A percentile compares a stretch with the other conserved stretches of the same genome.
Conservation (phyloP, 2,329 filamentous ascomycete species). For the Talaromyces sp. region DNA sequence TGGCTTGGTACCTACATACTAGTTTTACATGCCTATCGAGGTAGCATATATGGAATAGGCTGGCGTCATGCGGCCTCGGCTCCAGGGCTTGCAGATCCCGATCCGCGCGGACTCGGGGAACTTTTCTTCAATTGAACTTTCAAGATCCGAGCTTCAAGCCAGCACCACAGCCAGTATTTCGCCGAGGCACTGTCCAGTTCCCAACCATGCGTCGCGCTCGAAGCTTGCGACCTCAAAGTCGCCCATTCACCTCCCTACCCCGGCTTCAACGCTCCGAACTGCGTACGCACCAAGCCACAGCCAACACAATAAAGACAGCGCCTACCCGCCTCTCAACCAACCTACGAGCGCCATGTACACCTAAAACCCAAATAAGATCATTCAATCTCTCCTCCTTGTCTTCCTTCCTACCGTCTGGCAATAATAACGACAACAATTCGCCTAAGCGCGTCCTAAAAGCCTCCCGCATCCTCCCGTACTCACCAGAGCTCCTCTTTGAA, state of each 20-base stretch:
- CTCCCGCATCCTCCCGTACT: slow-evolving; percentile 75
- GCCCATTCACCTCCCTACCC: slow-evolving; percentile 3
- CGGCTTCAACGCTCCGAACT: not conserved
- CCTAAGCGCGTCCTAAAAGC: slow-evolving; percentile 71
- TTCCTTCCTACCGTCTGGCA: slow-evolving; percentile 28
- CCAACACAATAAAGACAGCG: slow-evolving; percentile 1
- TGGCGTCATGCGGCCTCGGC: too few relatives aligned
- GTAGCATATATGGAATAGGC: too few relatives aligned
- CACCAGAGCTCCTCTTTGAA: slow-evolving; percentile 70
- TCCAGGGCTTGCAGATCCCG: slow-evolving; percentile 22
- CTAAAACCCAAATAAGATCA: slow-evolving; percentile 8
- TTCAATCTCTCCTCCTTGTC: slow-evolving; percentile 35
- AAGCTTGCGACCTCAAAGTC: slow-evolving; percentile 18
- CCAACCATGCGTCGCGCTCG: slow-evolving; percentile 17
- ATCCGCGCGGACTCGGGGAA: slow-evolving; percentile 10
- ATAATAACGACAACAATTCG: slow-evolving; percentile 30
- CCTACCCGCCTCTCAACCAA: slow-evolving; percentile 2
- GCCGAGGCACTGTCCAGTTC: not conserved
- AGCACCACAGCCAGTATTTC: not conserved
- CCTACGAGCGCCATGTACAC: slow-evolving; percentile 4
- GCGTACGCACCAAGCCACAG: not conserved
- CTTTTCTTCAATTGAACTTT: slow-evolving; percentile 7
- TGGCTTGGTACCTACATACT: too few relatives aligned
- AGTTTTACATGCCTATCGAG: too few relatives aligned
- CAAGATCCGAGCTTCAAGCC: not conserved